Percentiles rank a stretch among this genome's conserved stretches.
phyloP scores from a whole-genome alignment of 2,329 filamentous ascomycete species.

The Coniochaeta sp. region DNA sequence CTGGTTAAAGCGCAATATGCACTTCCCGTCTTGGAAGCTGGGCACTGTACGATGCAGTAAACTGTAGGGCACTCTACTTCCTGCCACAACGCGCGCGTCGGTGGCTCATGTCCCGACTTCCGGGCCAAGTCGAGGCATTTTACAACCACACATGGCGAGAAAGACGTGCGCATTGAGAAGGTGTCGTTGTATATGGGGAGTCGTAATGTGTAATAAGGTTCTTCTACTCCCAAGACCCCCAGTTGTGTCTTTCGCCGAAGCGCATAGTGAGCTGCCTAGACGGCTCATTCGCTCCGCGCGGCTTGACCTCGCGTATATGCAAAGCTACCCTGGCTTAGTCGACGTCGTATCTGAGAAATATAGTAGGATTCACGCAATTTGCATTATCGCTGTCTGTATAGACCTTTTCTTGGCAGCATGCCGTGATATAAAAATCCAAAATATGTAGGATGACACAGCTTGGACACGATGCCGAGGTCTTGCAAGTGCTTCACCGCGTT shows the following conservation, averaged over 20 bases:
- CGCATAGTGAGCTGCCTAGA: neutral
- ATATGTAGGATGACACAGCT: too few relatives aligned
- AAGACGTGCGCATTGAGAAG: neutral
- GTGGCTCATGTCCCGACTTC: neutral
- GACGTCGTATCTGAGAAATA: neutral
- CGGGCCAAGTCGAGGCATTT: neutral
- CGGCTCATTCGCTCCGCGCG: neutral
- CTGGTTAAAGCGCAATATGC: neutral
- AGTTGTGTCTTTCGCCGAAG: neutral
- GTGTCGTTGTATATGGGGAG: neutral
- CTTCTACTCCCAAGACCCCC: too few relatives aligned
- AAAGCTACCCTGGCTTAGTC: neutral
- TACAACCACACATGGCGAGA: neutral
- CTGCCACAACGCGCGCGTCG: neutral
- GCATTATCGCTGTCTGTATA: too few relatives aligned
- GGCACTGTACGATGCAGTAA: too few relatives aligned
- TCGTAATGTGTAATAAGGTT: neutral
- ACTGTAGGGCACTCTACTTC: neutral
- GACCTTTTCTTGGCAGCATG: too few relatives aligned
- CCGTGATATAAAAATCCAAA: too few relatives aligned
- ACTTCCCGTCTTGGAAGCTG: slow-evolving; percentile 1
- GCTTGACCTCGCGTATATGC: neutral
- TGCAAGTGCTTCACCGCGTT: too few relatives aligned
- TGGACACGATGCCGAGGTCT: too few relatives aligned
- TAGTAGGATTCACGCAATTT: too few relatives aligned